Evolutionary conservation across 768 basidiomycete species (phyloP), one percentile per base, ranked within the genome.

Genomic region (Suillus spraguei): DNA sequence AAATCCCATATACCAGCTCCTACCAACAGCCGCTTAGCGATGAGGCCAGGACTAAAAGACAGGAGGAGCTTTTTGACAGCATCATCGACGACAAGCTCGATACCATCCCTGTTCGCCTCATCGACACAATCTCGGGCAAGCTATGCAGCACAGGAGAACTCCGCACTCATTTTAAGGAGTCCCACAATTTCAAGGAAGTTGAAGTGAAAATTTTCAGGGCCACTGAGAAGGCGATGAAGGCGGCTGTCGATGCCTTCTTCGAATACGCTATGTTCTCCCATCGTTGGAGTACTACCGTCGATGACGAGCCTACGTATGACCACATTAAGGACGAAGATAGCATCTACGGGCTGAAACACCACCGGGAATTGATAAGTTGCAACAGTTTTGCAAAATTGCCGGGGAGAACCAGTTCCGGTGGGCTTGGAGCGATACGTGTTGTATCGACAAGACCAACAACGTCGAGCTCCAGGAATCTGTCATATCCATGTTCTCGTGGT

Each of bases 401-500:
- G 64, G 62, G 53, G 56, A 65, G 22, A 64, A 54, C 7, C 71
- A 68, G 39, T 42, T 35, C 60, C 50, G 24, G 2, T 65, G 61
- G 28, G 70, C 61, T 38, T 73, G 69, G 71, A 65, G 64, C 0
- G 71, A 71, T 24, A 73, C 70, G 0, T 65, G 64, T 32, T 73
- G 72, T 33, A 67, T 73, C 62, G 53, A 71, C 60, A 73, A 71
- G 33, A 36, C 47, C 32, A 73, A 66, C 53, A 72, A 67, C 44
- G 63, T 70, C 13, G 68, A 73, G 46, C 64, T 71, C 20, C 66
- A 66, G 3, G 72, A 73, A 46, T 66, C 71, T 50, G 68, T 72
- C 32, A 64, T 64, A 11, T 66, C 72, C 59, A 72, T 73, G 72
- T 70, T 70, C 62, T 53, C 55, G n/a, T 73, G 72, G 72, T 73